Percentiles rank a stretch among this genome's conserved stretches.
Conservation (phyloP, 306 rosid species). For the Acacia crassicarpa region DNA sequence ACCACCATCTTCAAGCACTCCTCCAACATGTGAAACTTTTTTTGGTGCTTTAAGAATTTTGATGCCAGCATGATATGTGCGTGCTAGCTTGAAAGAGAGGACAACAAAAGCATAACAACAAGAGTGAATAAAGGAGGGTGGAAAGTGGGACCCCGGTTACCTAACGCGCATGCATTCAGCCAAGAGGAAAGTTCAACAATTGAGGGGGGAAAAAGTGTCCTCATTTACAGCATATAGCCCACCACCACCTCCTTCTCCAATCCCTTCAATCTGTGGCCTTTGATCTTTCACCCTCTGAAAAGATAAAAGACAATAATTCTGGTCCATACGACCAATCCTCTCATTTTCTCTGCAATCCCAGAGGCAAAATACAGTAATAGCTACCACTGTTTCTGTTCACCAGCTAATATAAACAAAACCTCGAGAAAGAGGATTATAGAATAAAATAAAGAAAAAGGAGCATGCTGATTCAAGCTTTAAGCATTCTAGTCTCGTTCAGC, state of each 20-base stretch:
- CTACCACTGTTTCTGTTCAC: constrained; percentile 32
- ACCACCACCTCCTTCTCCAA: constrained; percentile 61
- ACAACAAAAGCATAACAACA: constrained; percentile 53
- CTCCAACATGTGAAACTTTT: constrained; percentile 51
- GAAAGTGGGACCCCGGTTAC: constrained; percentile 68
- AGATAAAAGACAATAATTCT: constrained; percentile 45
- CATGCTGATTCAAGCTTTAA: constrained; percentile 36
- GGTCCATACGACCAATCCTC: constrained; percentile 44
- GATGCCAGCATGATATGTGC: constrained; percentile 47
- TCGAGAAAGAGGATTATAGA: constrained; percentile 32
- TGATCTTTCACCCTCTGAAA: constrained; percentile 54
- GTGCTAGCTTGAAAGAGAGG: constrained; percentile 45
- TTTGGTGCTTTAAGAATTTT: constrained; percentile 44
- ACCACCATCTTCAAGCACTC: constrained; percentile 42
- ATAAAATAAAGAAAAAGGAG: constrained; percentile 19
- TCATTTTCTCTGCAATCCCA: constrained; percentile 33
- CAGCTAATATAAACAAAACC: constrained; percentile 40
- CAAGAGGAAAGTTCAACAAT: constrained; percentile 54
- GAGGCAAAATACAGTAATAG: constrained; percentile 37
- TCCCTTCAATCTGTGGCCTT: constrained; percentile 54
- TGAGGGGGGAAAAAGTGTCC: constrained; percentile 44
- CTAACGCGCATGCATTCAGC: constrained; percentile 82
- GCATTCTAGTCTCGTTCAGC: constrained; percentile 30
- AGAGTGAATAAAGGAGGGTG: constrained; percentile 45
- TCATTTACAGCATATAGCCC: constrained; percentile 71